Evolutionary conservation across 352 stramenopile genomes (phyloP).

Genomic region (Globisporangium perplexum): DNA sequence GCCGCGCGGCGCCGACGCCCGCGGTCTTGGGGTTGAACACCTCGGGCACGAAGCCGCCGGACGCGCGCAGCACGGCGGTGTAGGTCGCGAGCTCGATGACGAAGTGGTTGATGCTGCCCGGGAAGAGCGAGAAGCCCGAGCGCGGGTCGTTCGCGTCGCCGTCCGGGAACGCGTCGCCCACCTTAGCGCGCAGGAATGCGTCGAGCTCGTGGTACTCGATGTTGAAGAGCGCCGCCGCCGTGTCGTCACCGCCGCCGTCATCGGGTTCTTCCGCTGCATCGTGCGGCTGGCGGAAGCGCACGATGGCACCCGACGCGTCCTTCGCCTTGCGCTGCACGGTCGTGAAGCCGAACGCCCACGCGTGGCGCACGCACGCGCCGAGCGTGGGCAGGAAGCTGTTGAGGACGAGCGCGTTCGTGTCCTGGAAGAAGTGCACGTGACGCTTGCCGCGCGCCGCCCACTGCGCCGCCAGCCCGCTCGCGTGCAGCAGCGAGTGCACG

Average conservation of each 20-base stretch:
- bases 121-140: constrained; percentile 56
- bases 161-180: constrained; percentile 34
- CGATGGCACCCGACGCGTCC: constrained; percentile 76
- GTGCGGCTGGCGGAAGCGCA: constrained; percentile 33
- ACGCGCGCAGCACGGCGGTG: constrained; percentile 34
- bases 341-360: constrained; percentile 92
- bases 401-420: constrained; percentile 96
- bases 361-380: constrained; percentile 78
- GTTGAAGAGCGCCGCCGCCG: constrained; percentile 44
- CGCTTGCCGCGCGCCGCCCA: constrained; percentile 85
- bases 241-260: not conserved
- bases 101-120: constrained; percentile 75
- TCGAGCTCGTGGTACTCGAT: constrained; percentile 77
- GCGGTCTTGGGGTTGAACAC: constrained; percentile 72
- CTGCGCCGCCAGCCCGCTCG: constrained; percentile 51
- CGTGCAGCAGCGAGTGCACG: constrained; percentile 93
- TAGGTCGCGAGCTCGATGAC: constrained; percentile 47
- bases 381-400: constrained; percentile 88
- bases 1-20: constrained; percentile 14
- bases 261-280: no score
- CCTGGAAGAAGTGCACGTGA: constrained; percentile 94
- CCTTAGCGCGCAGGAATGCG: constrained; percentile 47
- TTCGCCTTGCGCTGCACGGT: constrained; percentile 92
- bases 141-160: constrained; percentile 54
- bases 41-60: constrained; percentile 53